Evolutionary conservation across 1,139 yeast species (phyloP).

Genomic region (Waltiozyma sp.): DNA sequence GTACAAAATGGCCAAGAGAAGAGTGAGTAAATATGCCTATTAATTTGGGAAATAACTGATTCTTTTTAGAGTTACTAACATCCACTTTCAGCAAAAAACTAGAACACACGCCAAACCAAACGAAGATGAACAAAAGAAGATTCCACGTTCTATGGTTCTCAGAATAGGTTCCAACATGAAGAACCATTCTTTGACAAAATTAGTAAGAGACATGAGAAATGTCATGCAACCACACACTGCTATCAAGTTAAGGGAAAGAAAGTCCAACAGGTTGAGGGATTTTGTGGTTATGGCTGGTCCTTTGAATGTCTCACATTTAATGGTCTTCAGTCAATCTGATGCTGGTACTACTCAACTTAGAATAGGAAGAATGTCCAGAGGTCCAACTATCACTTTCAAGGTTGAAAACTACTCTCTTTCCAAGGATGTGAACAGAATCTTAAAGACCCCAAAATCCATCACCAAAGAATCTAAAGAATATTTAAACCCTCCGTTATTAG

Average conservation of each 20-base stretch:
- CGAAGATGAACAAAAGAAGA: conserved; percentile 58
- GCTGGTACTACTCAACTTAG: conserved; percentile 77
- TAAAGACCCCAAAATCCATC: conserved; percentile 60
- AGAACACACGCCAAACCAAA: conserved; percentile 71
- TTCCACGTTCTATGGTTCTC: conserved; percentile 90
- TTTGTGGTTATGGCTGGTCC: conserved; percentile 97
- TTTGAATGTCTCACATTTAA: conserved; percentile 78
- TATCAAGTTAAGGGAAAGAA: conserved; percentile 73
- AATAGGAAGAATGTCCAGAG: conserved; percentile 81
- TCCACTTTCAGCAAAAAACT: conserved; percentile 35
- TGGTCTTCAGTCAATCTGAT: conserved; percentile 76
- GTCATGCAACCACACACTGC: conserved; percentile 98
- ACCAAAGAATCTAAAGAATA: conserved; percentile 55
- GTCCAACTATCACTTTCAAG: conserved; percentile 84
- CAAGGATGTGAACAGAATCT: conserved; percentile 65
- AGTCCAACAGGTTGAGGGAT: conserved; percentile 77
- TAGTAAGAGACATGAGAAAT: conserved; percentile 78
- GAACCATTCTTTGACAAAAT: conserved; percentile 72
- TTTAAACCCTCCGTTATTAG: conserved; percentile 76
- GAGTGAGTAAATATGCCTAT: conserved; percentile 24
- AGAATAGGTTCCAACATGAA: conserved; percentile 71
- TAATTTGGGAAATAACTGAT: neutral
- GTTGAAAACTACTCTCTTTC: conserved; percentile 69
- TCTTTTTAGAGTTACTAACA: neutral
- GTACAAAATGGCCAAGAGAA: conserved; percentile 34